Conservation (phyloP, 306 rosid species). For the Malus domestica region DNA sequence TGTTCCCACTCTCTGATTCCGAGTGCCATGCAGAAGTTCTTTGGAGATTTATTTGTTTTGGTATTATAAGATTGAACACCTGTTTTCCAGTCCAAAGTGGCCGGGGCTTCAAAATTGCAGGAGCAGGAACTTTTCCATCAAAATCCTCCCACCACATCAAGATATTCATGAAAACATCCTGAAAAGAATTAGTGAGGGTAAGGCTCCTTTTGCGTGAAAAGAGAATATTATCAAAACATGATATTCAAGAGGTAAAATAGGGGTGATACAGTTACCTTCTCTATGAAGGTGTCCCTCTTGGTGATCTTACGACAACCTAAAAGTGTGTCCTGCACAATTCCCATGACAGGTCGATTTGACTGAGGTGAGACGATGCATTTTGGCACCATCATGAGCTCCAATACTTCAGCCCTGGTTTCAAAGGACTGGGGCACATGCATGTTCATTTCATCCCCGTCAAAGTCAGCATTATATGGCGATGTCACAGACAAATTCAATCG, state of each 20-base stretch:
- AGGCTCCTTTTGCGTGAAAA: slow-evolving; percentile 7
- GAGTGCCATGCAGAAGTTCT: slow-evolving; percentile 91
- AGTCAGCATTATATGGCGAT: slow-evolving; percentile 96
- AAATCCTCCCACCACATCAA: slow-evolving; percentile 99
- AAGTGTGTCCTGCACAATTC: slow-evolving; percentile 92
- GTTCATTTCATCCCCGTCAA: slow-evolving; percentile 98
- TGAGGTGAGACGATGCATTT: slow-evolving; percentile 99
- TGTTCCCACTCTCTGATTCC: slow-evolving; percentile 61
- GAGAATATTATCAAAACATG: neutral
- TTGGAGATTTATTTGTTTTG: slow-evolving; percentile 80
- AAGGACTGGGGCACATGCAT: slow-evolving; percentile 99
- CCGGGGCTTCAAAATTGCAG: slow-evolving; percentile 88
- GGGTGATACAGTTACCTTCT: slow-evolving; percentile 48
- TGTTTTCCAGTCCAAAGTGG: slow-evolving; percentile 99
- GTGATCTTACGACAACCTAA: slow-evolving; percentile 95
- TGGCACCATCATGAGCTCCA: slow-evolving; percentile 99
- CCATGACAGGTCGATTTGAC: slow-evolving; percentile 95
- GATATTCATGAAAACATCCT: slow-evolving; percentile 98
- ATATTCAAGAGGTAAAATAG: neutral
- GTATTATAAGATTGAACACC: slow-evolving; percentile 94
- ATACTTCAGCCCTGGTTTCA: slow-evolving; percentile 97
- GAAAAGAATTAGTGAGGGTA: slow-evolving; percentile 18
- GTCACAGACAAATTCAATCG: slow-evolving; percentile 91
- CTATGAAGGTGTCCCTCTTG: slow-evolving; percentile 87
- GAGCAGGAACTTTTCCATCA: slow-evolving; percentile 95